Conservation (phyloP, 1,284 basidiomycete genomes). For the Ganoderma multipileum region DNA sequence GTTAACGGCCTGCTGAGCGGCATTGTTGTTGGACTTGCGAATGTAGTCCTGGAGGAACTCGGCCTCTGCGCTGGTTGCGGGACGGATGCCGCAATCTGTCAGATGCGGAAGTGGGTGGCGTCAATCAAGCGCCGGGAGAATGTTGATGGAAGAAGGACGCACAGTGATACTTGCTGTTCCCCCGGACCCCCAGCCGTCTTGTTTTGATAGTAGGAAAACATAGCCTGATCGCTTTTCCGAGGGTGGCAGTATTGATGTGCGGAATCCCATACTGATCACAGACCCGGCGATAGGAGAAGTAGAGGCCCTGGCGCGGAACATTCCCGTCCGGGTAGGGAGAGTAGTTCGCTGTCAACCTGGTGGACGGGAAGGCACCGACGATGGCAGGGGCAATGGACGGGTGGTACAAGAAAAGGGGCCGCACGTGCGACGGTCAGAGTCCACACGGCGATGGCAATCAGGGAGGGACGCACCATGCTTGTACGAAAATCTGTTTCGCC, state of each 20-base stretch:
- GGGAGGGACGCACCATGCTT: constrained; percentile 72
- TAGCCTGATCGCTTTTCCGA: constrained; percentile 91
- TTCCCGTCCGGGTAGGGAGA: constrained; percentile 91
- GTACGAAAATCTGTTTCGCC: constrained; percentile 90
- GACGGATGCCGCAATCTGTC: constrained; percentile 88
- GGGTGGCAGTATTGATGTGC: constrained; percentile 92
- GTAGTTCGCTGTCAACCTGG: constrained; percentile 86
- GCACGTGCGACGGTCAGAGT: constrained; percentile 2
- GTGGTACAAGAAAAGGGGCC: constrained; percentile 11
- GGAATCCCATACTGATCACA: constrained; percentile 91
- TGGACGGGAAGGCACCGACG: constrained; percentile 8
- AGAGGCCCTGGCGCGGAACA: constrained; percentile 86
- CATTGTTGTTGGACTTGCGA: constrained; percentile 85
- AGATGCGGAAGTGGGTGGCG: constrained; percentile 34
- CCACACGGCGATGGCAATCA: constrained; percentile 8
- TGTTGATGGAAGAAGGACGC: constrained; percentile 45
- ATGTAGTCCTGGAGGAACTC: constrained; percentile 92
- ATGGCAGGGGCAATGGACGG: not conserved
- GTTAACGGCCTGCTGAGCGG: constrained; percentile 74
- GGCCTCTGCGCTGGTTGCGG: constrained; percentile 86
- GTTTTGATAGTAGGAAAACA: constrained; percentile 96
- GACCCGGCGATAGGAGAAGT: constrained; percentile 90
- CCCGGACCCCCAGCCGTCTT: constrained; percentile 86
- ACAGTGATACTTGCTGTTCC: constrained; percentile 95
- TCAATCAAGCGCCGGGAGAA: constrained; percentile 41